Evolutionary conservation across 495 filamentous ascomycete species (phyloP).

Genomic region (Trichoderma orchidacearum): DNA sequence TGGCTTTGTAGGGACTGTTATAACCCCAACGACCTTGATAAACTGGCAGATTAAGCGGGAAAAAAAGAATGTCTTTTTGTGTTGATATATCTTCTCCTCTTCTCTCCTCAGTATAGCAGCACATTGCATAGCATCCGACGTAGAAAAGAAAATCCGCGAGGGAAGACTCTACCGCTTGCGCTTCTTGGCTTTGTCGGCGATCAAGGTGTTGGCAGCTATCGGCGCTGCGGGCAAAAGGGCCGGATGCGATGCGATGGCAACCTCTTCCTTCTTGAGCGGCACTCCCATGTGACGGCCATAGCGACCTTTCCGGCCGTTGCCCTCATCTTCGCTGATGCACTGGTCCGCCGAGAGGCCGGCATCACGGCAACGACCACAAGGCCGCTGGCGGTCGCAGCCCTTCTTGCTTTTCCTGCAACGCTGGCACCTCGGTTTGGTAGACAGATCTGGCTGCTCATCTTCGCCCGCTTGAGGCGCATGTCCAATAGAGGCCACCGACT

Average conservation of each 20-base stretch:
- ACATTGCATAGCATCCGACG: not conserved
- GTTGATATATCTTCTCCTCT: not conserved
- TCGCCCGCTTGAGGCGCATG: conserved; percentile 50
- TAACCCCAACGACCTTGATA: not conserved
- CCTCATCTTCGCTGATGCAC: conserved; percentile 93
- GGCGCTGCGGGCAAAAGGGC: conserved; percentile 25
- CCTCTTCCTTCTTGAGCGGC: conserved; percentile 56
- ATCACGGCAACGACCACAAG: conserved; percentile 89
- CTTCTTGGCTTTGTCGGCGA: conserved; percentile 32
- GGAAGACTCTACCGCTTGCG: conserved; percentile 27
- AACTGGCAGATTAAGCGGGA: not conserved
- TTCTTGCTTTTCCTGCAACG: conserved; percentile 99
- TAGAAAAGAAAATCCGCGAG: not conserved
- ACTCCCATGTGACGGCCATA: conserved; percentile 95
- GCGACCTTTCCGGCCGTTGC: conserved; percentile 89
- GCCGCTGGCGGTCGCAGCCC: conserved; percentile 90
- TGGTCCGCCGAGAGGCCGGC: conserved; percentile 84
- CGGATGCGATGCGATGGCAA: conserved; percentile 7
- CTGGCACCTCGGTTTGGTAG: conserved; percentile 91
- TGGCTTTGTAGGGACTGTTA: not conserved
- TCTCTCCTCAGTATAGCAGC: not conserved
- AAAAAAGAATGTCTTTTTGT: not conserved
- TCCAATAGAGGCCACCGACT: conserved; percentile 55
- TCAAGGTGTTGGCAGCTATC: conserved; percentile 11
- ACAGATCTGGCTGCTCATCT: conserved; percentile 78